Conservation (phyloP, 2,329 filamentous ascomycete genomes). For the Pestalotiopsis sp. region DNA sequence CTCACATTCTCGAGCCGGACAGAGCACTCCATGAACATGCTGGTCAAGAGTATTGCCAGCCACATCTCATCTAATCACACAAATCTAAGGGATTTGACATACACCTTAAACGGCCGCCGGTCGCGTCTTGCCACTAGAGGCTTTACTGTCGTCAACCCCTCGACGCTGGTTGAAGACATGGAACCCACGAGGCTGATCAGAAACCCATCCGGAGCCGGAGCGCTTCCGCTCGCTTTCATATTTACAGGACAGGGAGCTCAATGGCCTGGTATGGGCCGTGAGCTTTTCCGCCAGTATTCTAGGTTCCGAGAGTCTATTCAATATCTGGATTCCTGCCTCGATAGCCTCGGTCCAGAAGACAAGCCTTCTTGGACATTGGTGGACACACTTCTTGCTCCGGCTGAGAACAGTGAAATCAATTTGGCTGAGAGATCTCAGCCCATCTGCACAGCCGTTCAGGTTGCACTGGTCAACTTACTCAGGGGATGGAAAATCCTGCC, state of each 20-base stretch:
- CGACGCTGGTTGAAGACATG: no score
- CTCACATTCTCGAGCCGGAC: no score
- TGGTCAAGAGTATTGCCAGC: no score
- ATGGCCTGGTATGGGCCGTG: neutral
- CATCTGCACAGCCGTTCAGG: conserved; percentile 32
- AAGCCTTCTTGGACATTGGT: conserved; percentile 15
- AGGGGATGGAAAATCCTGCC: conserved; percentile 32
- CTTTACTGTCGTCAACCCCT: no score
- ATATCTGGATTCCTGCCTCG: conserved; percentile 19
- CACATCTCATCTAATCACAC: no score
- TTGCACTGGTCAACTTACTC: conserved; percentile 38
- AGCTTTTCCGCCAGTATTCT: conserved; percentile 24
- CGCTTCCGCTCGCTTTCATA: conserved; percentile 16
- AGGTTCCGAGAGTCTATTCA: conserved; percentile 21
- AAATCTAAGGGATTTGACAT: no score
- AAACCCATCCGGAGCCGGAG: neutral
- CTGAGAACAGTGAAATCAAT: conserved; percentile 15
- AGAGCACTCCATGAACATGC: no score
- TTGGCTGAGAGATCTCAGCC: conserved; percentile 38
- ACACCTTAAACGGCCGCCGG: no score
- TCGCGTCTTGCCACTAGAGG: no score
- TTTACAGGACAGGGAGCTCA: conserved; percentile 18
- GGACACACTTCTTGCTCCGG: conserved; percentile 7
- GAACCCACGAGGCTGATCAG: no score
- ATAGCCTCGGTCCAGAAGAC: neutral